A percentile compares a stretch with the other conserved stretches of the same genome.
Evolutionary conservation across 2,329 filamentous ascomycete species (phyloP).

Genomic region (Colletotrichum limetticola): DNA sequence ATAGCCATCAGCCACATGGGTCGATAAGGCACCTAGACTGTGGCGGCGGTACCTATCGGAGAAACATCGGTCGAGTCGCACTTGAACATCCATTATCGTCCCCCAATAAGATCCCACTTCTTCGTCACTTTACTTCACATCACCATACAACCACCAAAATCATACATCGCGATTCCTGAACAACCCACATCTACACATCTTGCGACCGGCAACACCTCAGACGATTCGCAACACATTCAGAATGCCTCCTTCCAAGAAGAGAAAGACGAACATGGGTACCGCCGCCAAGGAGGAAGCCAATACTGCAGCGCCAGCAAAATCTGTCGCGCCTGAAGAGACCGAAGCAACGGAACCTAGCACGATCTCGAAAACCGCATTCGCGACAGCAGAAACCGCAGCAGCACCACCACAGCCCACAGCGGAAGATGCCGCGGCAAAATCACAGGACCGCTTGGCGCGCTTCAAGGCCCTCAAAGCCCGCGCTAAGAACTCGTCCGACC

Average conservation of each 20-base stretch:
- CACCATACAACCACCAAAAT: background rate
- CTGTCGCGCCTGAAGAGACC: slow-evolving; percentile 36
- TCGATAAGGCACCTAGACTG: background rate
- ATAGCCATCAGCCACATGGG: background rate
- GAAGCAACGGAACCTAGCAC: slow-evolving; percentile 34
- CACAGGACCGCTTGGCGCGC: slow-evolving; percentile 77
- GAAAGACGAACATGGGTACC: slow-evolving; percentile 49
- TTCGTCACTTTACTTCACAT: slow-evolving; percentile 3
- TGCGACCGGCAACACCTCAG: background rate
- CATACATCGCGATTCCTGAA: background rate
- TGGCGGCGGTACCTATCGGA: background rate
- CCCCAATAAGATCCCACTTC: slow-evolving; percentile 6
- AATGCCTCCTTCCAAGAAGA: slow-evolving; percentile 58
- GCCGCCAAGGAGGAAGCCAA: slow-evolving; percentile 36
- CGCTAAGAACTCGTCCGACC: slow-evolving; percentile 76
- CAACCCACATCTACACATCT: background rate
- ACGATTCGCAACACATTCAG: slow-evolving; percentile 12
- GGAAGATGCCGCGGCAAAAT: slow-evolving; percentile 52
- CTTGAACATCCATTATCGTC: background rate
- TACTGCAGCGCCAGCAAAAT: background rate
- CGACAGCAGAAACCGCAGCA: slow-evolving; percentile 32
- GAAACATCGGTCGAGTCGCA: slow-evolving; percentile 7
- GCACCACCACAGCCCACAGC: slow-evolving; percentile 30
- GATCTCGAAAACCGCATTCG: slow-evolving; percentile 41
- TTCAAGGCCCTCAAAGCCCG: slow-evolving; percentile 90